Evolutionary conservation across 768 basidiomycete genomes (phyloP), one percentile per base, ranked within the genome.

Genomic region (Lactifluus subvellereus): DNA sequence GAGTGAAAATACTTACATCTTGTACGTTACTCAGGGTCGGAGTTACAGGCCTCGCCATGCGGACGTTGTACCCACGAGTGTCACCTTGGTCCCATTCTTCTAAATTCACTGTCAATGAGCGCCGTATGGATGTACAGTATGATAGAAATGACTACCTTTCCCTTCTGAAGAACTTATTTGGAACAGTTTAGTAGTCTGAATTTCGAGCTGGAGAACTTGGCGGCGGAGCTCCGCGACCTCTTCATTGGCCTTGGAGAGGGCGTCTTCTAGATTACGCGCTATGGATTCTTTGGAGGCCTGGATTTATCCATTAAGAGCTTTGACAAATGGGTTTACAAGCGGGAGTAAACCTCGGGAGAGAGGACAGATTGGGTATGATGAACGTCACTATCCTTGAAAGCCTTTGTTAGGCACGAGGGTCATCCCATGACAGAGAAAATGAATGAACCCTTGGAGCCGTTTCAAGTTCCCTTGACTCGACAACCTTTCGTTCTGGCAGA

Each of bases 201-300:
- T 42, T 43, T 67, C 33, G 18, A 66, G 48, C 37, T 61, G 56
- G 14, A 27, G 32, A 32, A 54, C 57, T 20, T 57, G 55, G 1
- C 45, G 51, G 10, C 30, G 66, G 33, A 67, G 66, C 13, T 61
- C 52, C 7, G 27, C 40, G 16, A 66, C 56, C 33, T 67, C 66
- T 47, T 66, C 48, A 20, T 61, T 42, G n/a, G 65, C 64, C 48
- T 40, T 56, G 35, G 52, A 45, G 51, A 67, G 59, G 33, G 66
- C 60, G 14, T 47, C 40, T 27, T 62, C 60, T 14, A 67, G 60
- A 35, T 61, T 32, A 10, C 27, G 53, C 30, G 49, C 33, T 20
- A 66, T n/a, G 8, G 42, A 49, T n/a, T 57, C 67, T 22, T 22
- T 20, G 22, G 54, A 42, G 32, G 33, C 55, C 60, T 60, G 43